Percentiles rank a stretch among this genome's conserved stretches.
Evolutionary conservation across 1,139 yeast genomes (phyloP).

Genomic region (Barnettozyma hawaiiensis): DNA sequence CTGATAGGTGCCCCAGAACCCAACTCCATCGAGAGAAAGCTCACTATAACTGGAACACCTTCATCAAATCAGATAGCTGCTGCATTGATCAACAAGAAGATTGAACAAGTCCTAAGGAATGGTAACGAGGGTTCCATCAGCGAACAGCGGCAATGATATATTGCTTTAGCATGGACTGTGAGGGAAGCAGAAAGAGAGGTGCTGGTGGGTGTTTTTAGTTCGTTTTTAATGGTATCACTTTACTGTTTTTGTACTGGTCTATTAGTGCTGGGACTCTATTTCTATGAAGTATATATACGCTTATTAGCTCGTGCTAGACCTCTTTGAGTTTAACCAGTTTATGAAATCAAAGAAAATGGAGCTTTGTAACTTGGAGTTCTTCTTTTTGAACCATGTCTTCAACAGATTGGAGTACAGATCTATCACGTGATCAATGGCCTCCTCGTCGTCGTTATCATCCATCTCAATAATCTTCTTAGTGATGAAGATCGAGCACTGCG

Average conservation of each 20-base stretch:
- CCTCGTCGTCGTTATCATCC: slow-evolving; percentile 24
- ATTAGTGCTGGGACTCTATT: too few relatives aligned
- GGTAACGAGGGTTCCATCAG: slow-evolving; percentile 13
- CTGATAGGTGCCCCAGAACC: slow-evolving; percentile 62
- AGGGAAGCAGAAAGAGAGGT: neutral
- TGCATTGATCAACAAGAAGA: slow-evolving; percentile 68
- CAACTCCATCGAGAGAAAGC: slow-evolving; percentile 50
- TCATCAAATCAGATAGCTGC: slow-evolving; percentile 74
- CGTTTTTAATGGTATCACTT: neutral
- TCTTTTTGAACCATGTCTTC: slow-evolving; percentile 52
- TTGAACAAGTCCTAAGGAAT: slow-evolving; percentile 57
- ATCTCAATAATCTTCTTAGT: slow-evolving; percentile 46
- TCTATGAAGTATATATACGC: too few relatives aligned
- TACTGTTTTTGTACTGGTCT: too few relatives aligned
- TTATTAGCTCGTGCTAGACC: slow-evolving; percentile 8
- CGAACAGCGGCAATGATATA: neutral
- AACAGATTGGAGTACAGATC: slow-evolving; percentile 53
- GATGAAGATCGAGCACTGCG: slow-evolving; percentile 46
- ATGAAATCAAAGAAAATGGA: slow-evolving; percentile 70
- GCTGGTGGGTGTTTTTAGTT: neutral
- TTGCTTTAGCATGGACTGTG: too few relatives aligned
- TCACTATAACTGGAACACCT: slow-evolving; percentile 66
- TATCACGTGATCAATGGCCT: slow-evolving; percentile 38
- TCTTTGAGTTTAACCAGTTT: slow-evolving; percentile 64
- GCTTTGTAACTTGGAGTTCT: slow-evolving; percentile 48